These are phyloP conservation scores for Ogataea minuta DNA, from an alignment of 805 yeast species.

Conservation along the genomic window DNA sequence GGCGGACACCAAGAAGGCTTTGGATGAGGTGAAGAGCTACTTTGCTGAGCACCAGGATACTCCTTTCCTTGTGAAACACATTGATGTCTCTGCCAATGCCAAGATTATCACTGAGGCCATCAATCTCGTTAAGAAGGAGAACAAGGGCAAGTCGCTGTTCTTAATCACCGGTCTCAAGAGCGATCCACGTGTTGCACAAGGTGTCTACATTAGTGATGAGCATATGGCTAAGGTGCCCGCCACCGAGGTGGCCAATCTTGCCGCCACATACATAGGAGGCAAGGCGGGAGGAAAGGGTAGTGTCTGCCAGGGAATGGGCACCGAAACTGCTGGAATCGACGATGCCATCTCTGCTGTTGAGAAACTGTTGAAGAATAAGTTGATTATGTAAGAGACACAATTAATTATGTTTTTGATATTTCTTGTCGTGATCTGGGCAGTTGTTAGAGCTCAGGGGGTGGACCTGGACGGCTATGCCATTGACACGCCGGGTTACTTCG, in stretches of 20 bases:
- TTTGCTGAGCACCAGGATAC: conserved; percentile 55
- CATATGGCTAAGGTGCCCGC: conserved; percentile 69
- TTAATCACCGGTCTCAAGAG: conserved; percentile 65
- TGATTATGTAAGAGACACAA: conserved; percentile 28
- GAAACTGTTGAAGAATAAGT: conserved; percentile 57
- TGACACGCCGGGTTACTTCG: neutral
- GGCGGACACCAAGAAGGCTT: conserved; percentile 77
- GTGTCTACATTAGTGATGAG: conserved; percentile 78
- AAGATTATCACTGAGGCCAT: conserved; percentile 94
- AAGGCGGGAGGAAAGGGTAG: conserved; percentile 98
- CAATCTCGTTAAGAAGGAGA: conserved; percentile 73
- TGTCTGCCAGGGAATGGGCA: conserved; percentile 96
- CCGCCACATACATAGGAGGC: conserved; percentile 81
- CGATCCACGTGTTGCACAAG: conserved; percentile 86
- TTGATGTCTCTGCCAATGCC: conserved; percentile 76
- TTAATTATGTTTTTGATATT: conserved; percentile 7
- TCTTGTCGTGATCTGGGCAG: neutral
- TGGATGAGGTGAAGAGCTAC: conserved; percentile 72
- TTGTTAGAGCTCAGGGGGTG: neutral
- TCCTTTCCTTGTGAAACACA: conserved; percentile 62
- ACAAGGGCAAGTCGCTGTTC: conserved; percentile 72
- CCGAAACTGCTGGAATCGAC: conserved; percentile 63
- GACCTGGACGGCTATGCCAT: neutral
- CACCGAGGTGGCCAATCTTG: conserved; percentile 69
- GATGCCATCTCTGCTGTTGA: conserved; percentile 74